Conservation (phyloP, 495 filamentous ascomycete genomes). For the Jackrogersella multiformis region DNA sequence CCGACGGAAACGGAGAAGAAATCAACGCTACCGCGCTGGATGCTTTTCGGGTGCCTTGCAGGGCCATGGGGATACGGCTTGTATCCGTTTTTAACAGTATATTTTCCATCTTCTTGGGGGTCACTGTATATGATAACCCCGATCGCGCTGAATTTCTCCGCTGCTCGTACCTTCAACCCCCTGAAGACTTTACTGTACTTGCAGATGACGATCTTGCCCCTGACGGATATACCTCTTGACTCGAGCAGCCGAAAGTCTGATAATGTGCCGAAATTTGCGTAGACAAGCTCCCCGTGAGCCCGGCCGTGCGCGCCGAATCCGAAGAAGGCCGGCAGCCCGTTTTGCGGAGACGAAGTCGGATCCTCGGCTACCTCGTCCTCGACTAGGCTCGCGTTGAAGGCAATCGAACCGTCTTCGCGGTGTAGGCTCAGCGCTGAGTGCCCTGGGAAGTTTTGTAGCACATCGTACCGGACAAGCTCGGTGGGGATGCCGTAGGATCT, state of each 20-base stretch:
- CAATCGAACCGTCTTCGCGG: neutral
- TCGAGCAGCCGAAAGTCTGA: slow-evolving; percentile 76
- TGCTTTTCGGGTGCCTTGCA: slow-evolving; percentile 77
- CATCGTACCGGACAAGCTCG: slow-evolving; percentile 19
- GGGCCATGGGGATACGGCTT: slow-evolving; percentile 79
- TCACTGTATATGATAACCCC: slow-evolving; percentile 81
- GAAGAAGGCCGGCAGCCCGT: slow-evolving; percentile 69
- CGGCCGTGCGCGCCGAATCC: slow-evolving; percentile 84
- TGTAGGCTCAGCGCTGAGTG: slow-evolving; percentile 9
- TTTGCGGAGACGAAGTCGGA: slow-evolving; percentile 12
- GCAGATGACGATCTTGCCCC: slow-evolving; percentile 78
- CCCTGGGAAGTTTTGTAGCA: slow-evolving; percentile 19
- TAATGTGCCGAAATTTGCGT: slow-evolving; percentile 78
- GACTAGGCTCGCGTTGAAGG: slow-evolving; percentile 14
- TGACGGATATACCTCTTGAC: slow-evolving; percentile 69
- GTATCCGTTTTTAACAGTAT: slow-evolving; percentile 76
- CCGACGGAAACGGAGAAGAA: slow-evolving; percentile 67
- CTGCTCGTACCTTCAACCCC: slow-evolving; percentile 81
- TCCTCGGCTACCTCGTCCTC: slow-evolving; percentile 21
- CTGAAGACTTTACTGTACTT: slow-evolving; percentile 82
- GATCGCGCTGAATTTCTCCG: slow-evolving; percentile 80
- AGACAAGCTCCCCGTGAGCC: slow-evolving; percentile 72
- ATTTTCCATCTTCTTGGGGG: slow-evolving; percentile 79
- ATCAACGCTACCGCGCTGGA: slow-evolving; percentile 81
- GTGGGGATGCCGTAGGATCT: slow-evolving; percentile 17